Evolutionary conservation across 441 rosid genomes (phyloP), one percentile per base, ranked within the genome.

Genomic region (Euphorbia schlechtendalii): DNA sequence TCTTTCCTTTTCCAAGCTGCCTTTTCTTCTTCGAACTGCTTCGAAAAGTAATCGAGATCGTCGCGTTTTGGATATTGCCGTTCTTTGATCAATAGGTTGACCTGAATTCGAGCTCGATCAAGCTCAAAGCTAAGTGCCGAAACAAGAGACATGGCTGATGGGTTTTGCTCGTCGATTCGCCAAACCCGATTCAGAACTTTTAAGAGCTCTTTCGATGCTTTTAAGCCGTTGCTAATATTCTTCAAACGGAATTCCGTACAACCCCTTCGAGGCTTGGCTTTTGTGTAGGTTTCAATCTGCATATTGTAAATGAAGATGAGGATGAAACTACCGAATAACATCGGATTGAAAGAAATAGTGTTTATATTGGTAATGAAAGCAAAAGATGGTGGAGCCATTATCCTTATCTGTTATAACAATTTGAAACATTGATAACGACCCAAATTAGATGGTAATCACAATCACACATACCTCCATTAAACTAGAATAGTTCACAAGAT

Each of bases 191-290:
- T 83, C 76, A 92, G 52, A 43, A 90, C 89, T 67, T 88, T 85
- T 17, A 85, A 67, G n/a, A 90, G 89, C 61, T 92, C 98, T 71
- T 84, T 92, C 3, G 96, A 86, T 8, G 92, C 82, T 17, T 63
- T 73, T 64, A 92, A 62, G 30, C 97, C 76, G 56, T 82, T 80
- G 22, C 76, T 71, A 3, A 92, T 72, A 41, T 86, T 90, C 80
- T 85, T 89, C 63, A 89, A 75, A 53, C 83, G 80, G 40, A 71
- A 68, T 61, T 66, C 77, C 15, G 46, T 48, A 56, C 76, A 71
- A 30, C 75, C 81, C 20, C 30, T 51, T n/a, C 62, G 80, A 46
- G 59, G 36, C 65, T 75, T 82, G 18, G 81, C 68, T 52, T 51
- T 69, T 21, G 64, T 28, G 63, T 65, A 72, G 64, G 76, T 54